Evolutionary conservation across 441 rosid genomes (phyloP), one percentile per base, ranked within the genome.

Genomic region (Gossypium aridum): DNA sequence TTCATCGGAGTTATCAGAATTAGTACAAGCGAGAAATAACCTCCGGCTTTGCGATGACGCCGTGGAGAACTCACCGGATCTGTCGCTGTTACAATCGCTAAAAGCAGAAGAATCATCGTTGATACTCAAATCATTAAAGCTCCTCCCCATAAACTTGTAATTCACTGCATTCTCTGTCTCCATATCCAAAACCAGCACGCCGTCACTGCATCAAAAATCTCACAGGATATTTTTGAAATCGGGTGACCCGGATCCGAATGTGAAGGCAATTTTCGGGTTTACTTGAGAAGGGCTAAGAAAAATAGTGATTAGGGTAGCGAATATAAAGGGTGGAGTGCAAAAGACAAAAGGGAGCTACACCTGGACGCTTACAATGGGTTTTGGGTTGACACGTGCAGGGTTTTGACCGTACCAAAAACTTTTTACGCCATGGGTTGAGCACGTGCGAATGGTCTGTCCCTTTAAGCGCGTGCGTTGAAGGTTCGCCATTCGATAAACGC

Each of bases 71-170:
- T 91, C 98, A 4, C 95, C 98, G 80, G 99, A 94, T 89, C 90
- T 88, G 77, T 94, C 97, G 83, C 97, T 92, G 83, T 87, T 91
- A 75, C 97, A 94, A 63, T 91, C 99, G 78, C 97, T 92, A 84
- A 94, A 94, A 82, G 97, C 92, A 17, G 90, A 87, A 66, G 94
- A 88, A 69, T 72, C 72, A 56, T 83, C 89, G 70, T 86, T 82
- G 82, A 74, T 63, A 76, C 76, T 80, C 31, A 73, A 71, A 73
- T 81, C 86, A 22, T 81, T 77, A 19, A 82, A 83, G 71, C 74
- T 81, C 77, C 80, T 80, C 13, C 88, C 93, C 85, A 83, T 64
- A 64, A 87, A 89, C 12, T 75, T 62, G 86, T 75, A 86, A 67
- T 74, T 80, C 47, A 54, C 68, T 14, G 77, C 70, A 47, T 65